phyloP scores from a whole-genome alignment of 2,329 filamentous ascomycete species.

The Aspergillus fructus region DNA sequence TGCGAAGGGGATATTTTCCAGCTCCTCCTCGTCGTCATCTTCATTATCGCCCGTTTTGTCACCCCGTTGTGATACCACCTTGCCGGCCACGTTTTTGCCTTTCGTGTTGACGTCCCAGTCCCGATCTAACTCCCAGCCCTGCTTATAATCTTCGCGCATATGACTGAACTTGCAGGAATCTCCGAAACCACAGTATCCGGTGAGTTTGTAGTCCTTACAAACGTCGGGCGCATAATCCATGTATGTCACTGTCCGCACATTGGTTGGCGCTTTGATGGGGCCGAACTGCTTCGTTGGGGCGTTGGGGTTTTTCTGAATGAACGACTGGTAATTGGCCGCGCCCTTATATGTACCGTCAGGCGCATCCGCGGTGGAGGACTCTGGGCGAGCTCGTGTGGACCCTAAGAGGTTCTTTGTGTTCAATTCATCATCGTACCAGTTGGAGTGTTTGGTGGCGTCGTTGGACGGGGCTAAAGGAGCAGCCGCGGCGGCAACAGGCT shows the following conservation, averaged over 20 bases:
- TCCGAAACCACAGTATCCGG: slow-evolving; percentile 68
- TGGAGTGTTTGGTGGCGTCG: slow-evolving; percentile 83
- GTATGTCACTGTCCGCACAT: slow-evolving; percentile 85
- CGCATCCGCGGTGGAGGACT: slow-evolving; percentile 15
- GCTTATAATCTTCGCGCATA: slow-evolving; percentile 66
- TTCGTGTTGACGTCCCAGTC: slow-evolving; percentile 88
- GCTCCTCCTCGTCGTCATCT: slow-evolving; percentile 62
- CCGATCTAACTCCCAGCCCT: slow-evolving; percentile 91
- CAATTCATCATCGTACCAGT: slow-evolving; percentile 79
- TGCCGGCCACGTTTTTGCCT: slow-evolving; percentile 47
- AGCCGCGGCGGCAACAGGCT: slow-evolving; percentile 61
- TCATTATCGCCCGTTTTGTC: slow-evolving; percentile 49
- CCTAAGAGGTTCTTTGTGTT: slow-evolving; percentile 49
- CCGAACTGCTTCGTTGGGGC: slow-evolving; percentile 70
- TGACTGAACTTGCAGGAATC: slow-evolving; percentile 75
- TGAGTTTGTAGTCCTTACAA: slow-evolving; percentile 92
- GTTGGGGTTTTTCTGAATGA: slow-evolving; percentile 79
- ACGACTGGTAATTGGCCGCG: slow-evolving; percentile 67
- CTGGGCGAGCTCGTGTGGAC: slow-evolving; percentile 26
- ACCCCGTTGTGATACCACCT: slow-evolving; percentile 48
- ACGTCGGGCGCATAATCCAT: slow-evolving; percentile 91
- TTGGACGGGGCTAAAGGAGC: slow-evolving; percentile 66
- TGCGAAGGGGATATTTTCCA: slow-evolving; percentile 84
- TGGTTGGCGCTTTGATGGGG: slow-evolving; percentile 80
- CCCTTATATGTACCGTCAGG: slow-evolving; percentile 75